phyloP scores from a whole-genome alignment of 257 asterid genomes.

The Solanum clarkiae region DNA sequence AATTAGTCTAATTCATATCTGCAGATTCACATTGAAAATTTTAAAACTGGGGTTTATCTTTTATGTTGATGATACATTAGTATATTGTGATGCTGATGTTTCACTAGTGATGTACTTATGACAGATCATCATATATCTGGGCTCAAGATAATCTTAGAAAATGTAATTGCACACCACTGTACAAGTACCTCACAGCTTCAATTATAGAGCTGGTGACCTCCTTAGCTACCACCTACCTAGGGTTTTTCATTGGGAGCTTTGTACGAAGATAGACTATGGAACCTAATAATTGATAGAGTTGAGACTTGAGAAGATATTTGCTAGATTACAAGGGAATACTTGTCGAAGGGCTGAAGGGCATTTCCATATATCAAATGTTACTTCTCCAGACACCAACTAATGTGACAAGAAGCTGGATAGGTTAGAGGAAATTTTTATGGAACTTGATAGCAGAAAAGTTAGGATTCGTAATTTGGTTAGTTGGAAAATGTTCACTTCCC shows the following conservation, averaged over 20 bases:
- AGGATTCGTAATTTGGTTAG: background rate
- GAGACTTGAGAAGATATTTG: background rate
- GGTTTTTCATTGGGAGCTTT: background rate
- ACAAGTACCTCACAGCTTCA: background rate
- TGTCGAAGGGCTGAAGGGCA: background rate
- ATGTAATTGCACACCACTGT: no score
- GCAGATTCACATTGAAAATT: no score
- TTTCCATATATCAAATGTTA: background rate
- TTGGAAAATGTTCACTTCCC: background rate
- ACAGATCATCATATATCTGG: no score
- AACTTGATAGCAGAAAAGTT: background rate
- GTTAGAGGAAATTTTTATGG: background rate
- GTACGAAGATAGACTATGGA: background rate
- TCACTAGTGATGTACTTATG: no score
- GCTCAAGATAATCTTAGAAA: no score
- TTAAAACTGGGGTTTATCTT: no score
- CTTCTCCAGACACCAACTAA: background rate
- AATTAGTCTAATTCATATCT: no score
- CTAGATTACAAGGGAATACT: background rate
- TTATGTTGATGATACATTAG: no score
- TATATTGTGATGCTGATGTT: no score
- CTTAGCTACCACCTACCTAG: background rate
- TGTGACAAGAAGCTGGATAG: background rate
- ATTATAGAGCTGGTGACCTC: background rate
- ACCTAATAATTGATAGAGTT: background rate